Evolutionary conservation across 2,329 filamentous ascomycete genomes (phyloP).

Genomic region (Raffaelea deltoideospora): DNA sequence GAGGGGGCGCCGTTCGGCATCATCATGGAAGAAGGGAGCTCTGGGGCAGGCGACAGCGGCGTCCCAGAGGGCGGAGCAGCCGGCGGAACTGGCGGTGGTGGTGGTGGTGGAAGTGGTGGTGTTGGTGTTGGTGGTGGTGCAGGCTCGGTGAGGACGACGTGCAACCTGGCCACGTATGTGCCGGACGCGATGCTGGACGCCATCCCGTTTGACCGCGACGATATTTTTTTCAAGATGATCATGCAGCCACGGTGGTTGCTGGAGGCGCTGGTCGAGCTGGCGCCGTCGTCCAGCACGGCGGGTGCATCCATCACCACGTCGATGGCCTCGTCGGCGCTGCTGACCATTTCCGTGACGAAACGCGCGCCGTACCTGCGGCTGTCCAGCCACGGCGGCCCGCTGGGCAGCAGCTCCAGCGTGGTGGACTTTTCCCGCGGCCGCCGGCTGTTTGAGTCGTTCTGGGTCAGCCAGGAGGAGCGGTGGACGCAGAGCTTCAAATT

Average conservation of each 20-base stretch:
- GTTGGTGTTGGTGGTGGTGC: no score
- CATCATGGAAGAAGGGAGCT: conserved; percentile 74
- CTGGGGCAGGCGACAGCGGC: no score
- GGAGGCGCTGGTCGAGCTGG: conserved; percentile 56
- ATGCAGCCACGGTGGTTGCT: conserved; percentile 66
- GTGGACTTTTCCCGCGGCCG: conserved; percentile 52
- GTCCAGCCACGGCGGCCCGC: conserved; percentile 44
- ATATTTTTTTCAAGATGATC: conserved; percentile 81
- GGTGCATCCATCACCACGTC: no score
- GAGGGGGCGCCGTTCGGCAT: conserved; percentile 69
- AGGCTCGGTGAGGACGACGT: conserved; percentile 75
- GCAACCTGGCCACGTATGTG: conserved; percentile 78
- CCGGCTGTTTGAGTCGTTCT: conserved; percentile 61
- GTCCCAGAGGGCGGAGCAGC: no score
- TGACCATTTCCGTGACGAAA: conserved; percentile 53
- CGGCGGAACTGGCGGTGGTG: no score
- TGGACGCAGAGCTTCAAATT: conserved; percentile 73
- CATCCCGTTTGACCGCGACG: conserved; percentile 75
- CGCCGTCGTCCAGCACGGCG: no score
- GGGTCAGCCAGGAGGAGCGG: conserved; percentile 39
- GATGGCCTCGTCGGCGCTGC: conserved; percentile 55
- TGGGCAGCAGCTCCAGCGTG: conserved; percentile 49
- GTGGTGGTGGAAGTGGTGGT: no score
- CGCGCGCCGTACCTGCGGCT: conserved; percentile 60
- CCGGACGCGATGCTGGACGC: conserved; percentile 58